Percentiles rank a stretch among this genome's conserved stretches.
Conservation (phyloP, 805 yeast genomes). For the Yamadazyma scolyti region DNA sequence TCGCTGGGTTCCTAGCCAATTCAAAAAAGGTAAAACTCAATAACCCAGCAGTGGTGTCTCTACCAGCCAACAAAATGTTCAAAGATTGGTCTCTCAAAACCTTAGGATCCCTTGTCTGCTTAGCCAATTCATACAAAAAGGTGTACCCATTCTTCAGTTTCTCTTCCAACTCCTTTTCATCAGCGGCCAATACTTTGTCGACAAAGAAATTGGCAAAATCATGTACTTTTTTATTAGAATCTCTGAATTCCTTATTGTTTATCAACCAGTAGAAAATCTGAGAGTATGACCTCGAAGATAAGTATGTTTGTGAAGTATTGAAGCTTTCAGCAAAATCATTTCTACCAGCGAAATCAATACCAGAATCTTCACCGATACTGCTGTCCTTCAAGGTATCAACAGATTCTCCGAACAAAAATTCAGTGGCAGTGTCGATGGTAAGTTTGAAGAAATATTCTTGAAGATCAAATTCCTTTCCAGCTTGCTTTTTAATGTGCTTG, state of each 20-base stretch:
- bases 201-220: constrained; percentile 27
- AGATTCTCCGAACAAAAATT: constrained; percentile 39
- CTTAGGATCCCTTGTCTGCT: constrained; percentile 33
- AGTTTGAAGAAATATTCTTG: constrained; percentile 37
- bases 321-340: constrained; percentile 31
- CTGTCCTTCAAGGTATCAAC: constrained; percentile 29
- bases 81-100: constrained; percentile 35
- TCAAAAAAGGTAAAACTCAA: constrained; percentile 32
- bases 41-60: constrained; percentile 42
- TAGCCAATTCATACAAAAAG: constrained; percentile 36
- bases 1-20: constrained; percentile 30
- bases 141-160: constrained; percentile 25
- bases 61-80: constrained; percentile 39
- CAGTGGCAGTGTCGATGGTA: constrained; percentile 40
- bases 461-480: constrained; percentile 30
- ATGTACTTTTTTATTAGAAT: constrained; percentile 22
- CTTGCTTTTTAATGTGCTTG: constrained; percentile 22
- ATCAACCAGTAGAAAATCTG: constrained; percentile 23
- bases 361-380: constrained; percentile 16
- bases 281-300: constrained; percentile 24
- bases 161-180: constrained; percentile 24
- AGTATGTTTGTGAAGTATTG: constrained; percentile 26
- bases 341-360: constrained; percentile 27
- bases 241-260: constrained; percentile 19
- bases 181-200: constrained; percentile 22